Conservation (phyloP, 345 rosid species). For the Ricinus communis region DNA sequence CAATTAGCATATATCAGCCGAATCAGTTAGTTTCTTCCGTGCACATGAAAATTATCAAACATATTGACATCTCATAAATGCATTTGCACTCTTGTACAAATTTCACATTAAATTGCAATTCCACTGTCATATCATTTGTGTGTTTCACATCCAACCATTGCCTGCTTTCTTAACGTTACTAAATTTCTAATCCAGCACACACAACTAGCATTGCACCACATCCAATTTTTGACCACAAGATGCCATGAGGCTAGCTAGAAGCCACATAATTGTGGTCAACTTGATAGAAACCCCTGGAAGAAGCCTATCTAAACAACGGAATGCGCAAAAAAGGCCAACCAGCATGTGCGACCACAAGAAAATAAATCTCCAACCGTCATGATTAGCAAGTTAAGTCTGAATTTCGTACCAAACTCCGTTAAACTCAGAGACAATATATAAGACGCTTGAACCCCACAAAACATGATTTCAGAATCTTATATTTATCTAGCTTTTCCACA, state of each 20-base stretch:
- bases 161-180: background rate
- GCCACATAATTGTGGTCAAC: constrained; percentile 30
- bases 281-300: constrained; percentile 7
- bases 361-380: background rate
- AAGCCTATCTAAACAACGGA: background rate
- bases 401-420: background rate
- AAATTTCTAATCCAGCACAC: background rate
- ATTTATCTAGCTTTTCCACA: background rate
- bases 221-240: constrained; percentile 20
- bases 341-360: background rate
- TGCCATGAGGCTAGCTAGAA: constrained; percentile 13
- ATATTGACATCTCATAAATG: no score
- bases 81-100: background rate
- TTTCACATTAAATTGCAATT: background rate
- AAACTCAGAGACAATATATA: background rate
- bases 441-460: constrained; percentile 26
- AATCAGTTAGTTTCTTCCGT: no score
- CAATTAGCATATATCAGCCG: no score
- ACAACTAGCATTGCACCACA: background rate
- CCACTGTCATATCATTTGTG: background rate
- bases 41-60: no score
- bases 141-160: constrained; percentile 19
- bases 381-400: no score
- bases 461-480: constrained; percentile 15
- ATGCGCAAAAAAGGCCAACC: background rate